Evolutionary conservation across 1,284 basidiomycete species (phyloP).

Genomic region (Pyrrhoderma lamaoense): DNA sequence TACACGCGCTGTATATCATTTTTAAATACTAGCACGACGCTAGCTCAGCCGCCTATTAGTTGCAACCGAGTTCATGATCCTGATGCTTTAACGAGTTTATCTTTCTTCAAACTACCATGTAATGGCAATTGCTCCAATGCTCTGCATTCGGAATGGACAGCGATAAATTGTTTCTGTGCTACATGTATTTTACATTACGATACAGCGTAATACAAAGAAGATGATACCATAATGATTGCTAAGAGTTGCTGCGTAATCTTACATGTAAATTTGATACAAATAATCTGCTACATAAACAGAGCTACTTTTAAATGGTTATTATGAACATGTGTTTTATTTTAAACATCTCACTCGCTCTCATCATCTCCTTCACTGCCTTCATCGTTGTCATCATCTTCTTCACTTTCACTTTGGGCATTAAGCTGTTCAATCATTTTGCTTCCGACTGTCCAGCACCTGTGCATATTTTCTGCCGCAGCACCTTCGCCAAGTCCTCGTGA

Average conservation of each 20-base stretch:
- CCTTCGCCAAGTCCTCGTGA: slow-evolving; percentile 43
- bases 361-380: slow-evolving; percentile 2
- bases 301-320: no score
- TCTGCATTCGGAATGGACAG: no score
- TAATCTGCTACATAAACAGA: no score
- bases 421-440: slow-evolving; percentile 70
- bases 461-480: slow-evolving; percentile 43
- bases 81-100: no score
- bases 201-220: no score
- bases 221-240: slow-evolving; percentile 3
- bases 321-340: no score
- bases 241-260: no score
- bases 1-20: slow-evolving; percentile 74
- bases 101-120: no score
- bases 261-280: no score
- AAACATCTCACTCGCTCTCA: neutral
- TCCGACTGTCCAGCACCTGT: slow-evolving; percentile 67
- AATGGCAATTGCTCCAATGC: no score
- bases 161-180: neutral
- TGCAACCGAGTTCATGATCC: no score
- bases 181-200: neutral
- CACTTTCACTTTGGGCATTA: slow-evolving; percentile 48
- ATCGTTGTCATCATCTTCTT: slow-evolving; percentile 20
- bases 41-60: no score
- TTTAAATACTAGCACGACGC: slow-evolving; percentile 41